Conservation (phyloP, 2,329 filamentous ascomycete species). For the Clathrospora elynae region DNA sequence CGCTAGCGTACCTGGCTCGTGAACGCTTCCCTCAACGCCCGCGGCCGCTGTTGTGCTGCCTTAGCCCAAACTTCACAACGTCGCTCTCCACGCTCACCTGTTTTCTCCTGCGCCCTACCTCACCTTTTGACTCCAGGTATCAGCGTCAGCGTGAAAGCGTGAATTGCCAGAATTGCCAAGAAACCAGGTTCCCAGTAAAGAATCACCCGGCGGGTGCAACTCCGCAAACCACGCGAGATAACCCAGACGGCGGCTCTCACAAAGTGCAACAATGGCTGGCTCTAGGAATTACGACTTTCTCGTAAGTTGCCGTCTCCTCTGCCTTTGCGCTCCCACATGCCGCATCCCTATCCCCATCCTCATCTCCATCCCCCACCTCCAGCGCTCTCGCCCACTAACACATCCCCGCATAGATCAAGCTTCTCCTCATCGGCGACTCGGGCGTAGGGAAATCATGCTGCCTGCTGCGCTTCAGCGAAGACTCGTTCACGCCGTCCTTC, state of each 20-base stretch:
- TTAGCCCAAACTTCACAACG: no score
- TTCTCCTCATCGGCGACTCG: conserved; percentile 94
- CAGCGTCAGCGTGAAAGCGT: no score
- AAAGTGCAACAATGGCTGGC: conserved; percentile 83
- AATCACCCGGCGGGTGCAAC: conserved; percentile 33
- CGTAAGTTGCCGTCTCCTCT: conserved; percentile 61
- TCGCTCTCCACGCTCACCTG: not conserved
- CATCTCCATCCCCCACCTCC: conserved; percentile 12
- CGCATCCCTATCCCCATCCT: conserved; percentile 5
- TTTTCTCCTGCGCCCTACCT: not conserved
- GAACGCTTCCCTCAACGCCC: no score
- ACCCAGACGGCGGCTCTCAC: conserved; percentile 16
- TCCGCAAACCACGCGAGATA: conserved; percentile 28
- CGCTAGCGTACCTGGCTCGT: no score
- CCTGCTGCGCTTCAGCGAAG: conserved; percentile 93
- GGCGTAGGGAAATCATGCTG: conserved; percentile 98
- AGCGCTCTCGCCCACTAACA: conserved; percentile 19
- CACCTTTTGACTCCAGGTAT: no score
- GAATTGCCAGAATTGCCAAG: no score
- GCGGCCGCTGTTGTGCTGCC: no score
- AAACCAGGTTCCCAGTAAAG: conserved; percentile 16
- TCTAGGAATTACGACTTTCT: conserved; percentile 99
- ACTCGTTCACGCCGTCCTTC: conserved; percentile 96
- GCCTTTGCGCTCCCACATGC: conserved; percentile 5
- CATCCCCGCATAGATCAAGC: conserved; percentile 74